Base-by-base conservation (phyloP, 1,139 yeast genomes). In the Suhomyces terraborum region DNA sequence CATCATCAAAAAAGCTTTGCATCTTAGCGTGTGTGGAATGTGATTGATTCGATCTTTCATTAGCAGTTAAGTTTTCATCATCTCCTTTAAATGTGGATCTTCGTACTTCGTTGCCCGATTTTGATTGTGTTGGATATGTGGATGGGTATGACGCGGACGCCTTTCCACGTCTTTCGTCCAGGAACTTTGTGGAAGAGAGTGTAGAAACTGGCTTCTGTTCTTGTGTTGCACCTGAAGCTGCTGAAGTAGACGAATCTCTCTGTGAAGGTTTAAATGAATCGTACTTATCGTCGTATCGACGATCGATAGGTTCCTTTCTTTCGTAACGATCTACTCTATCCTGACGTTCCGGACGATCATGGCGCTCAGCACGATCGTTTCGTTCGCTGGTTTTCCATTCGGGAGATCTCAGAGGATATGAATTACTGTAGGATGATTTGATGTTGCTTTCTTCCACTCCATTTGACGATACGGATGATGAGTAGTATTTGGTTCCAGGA, bases 1-100 rank as follows among this genome's bases (percentile, higher is more conserved):
- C 55, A 25, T 51, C 54, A 29, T 52, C 54, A 41, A 52, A 52
- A 9, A 52, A 40, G 39, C 49, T 50, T 16, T 38, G 36, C 29
- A 50, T 38, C 27, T 50, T 51, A 2, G 46, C 40, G 25, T 20
- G 31, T 13, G 14, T n/a, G 17, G 32, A 9, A 12, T 17, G 23
- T 8, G 24, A 13, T 18, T 17, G 25, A 18, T 28, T 7, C 10
- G 20, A 9, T 13, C 28, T 35, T n/a, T 34, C 38, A 30, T 34
- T 47, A 23, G 44, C 46, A 8, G 37, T 27, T 8, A 35, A n/a
- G 19, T 17, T 12, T 5, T 29, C 40, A 3, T 29, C 28, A 8
- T 25, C 32, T 17, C 33, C 14, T 20, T 23, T 36, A 4, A 32
- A 17, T 9, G n/a, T 36, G 7, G 35, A 10, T 26, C 36, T 26